Percentiles rank a stretch among this genome's conserved stretches.
These are phyloP conservation scores for Tolypocladium amazonense DNA, from an alignment of 2,329 filamentous ascomycete species.

Conservation along the genomic window DNA sequence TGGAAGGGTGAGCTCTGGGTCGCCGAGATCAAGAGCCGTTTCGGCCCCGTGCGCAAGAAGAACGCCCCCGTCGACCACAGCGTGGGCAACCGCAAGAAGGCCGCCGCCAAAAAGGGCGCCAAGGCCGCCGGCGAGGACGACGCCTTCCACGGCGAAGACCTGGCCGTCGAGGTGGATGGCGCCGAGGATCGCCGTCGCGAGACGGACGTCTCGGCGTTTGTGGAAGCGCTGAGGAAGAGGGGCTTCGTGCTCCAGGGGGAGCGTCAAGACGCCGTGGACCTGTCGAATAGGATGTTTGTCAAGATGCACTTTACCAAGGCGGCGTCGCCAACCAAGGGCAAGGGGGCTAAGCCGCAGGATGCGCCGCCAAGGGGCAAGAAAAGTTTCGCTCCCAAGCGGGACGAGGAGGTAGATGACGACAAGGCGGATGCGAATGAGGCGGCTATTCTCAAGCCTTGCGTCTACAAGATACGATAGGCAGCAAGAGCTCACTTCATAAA, in stretches of 20 bases:
- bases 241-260: constrained; percentile 75
- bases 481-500: neutral
- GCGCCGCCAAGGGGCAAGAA: constrained; percentile 44
- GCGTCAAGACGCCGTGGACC: constrained; percentile 54
- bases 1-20: constrained; percentile 97
- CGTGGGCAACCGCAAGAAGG: constrained; percentile 57
- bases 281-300: constrained; percentile 96
- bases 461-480: constrained; percentile 79
- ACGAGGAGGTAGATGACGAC: constrained; percentile 40
- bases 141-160: constrained; percentile 40
- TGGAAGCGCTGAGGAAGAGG: constrained; percentile 67
- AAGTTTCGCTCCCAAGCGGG: constrained; percentile 43
- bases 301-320: constrained; percentile 90
- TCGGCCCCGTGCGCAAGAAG: constrained; percentile 35
- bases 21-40: constrained; percentile 91
- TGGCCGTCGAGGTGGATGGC: constrained; percentile 63
- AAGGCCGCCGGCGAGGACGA: constrained; percentile 36
- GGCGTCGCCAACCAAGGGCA: constrained; percentile 63
- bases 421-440: constrained; percentile 55
- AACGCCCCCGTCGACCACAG: constrained; percentile 50
- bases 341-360: constrained; percentile 52
- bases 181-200: constrained; percentile 53
- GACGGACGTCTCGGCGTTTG: constrained; percentile 80
- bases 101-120: constrained; percentile 31
- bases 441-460: constrained; percentile 75